Evolutionary conservation across 345 rosid species (phyloP).

Genomic region (Euphorbia peplus): DNA sequence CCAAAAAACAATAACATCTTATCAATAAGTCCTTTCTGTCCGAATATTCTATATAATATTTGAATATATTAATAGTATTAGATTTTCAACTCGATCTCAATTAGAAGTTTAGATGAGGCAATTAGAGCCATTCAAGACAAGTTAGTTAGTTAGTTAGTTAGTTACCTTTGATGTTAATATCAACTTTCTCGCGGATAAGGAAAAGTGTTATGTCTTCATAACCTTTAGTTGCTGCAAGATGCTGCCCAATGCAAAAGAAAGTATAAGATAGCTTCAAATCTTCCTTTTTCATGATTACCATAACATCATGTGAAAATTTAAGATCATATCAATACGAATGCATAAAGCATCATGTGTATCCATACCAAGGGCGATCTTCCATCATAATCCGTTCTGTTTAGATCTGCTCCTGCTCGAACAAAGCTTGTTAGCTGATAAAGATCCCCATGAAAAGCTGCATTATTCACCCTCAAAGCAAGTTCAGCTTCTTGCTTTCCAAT

Average conservation of each 20-base stretch:
- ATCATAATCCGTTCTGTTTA: constrained; percentile 83
- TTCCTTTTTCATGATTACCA: background rate
- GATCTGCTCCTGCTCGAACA: constrained; percentile 84
- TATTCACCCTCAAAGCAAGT: constrained; percentile 83
- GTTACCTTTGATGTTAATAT: constrained; percentile 69
- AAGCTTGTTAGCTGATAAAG: constrained; percentile 68
- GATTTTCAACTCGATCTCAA: no score
- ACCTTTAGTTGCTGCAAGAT: constrained; percentile 87
- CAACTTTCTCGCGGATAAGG: constrained; percentile 61
- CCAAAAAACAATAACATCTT: constrained; percentile 9
- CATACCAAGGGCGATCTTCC: constrained; percentile 90
- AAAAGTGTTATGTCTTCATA: constrained; percentile 59
- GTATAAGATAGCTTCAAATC: constrained; percentile 3
- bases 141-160: no score
- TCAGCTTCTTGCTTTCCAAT: constrained; percentile 96
- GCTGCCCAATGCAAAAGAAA: constrained; percentile 46
- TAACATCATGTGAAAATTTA: background rate
- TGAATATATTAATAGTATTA: no score
- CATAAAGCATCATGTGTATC: background rate
- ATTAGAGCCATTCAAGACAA: constrained; percentile 4
- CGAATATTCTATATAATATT: no score
- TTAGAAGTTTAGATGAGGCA: no score
- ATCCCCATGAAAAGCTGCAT: constrained; percentile 84
- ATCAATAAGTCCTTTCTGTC: background rate
- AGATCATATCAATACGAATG: background rate